Base-by-base conservation (phyloP, 1,284 basidiomycete genomes). In the Melampsora americana region DNA sequence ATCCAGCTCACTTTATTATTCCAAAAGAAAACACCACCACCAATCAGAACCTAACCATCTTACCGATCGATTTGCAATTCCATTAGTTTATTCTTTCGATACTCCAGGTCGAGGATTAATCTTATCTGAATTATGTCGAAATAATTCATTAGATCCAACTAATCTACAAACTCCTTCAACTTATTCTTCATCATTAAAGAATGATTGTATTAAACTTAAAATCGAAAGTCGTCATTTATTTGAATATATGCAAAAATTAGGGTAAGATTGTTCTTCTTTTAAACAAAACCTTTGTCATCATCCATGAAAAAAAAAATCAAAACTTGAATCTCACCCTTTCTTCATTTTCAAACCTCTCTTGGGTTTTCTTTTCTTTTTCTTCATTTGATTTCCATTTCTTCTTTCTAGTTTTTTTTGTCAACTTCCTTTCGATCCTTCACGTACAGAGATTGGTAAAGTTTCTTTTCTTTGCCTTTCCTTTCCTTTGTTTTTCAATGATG, bases 181-280 rank as follows among this genome's bases (percentile, higher is more conserved):
- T 12, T 12, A 5, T 42, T 12, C 39, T 1, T 1, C 39, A 42
- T 9, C 35, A 35, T 35, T 9, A 7, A 69, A 70, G 32, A 42
- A 59, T 61, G 53, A 70, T 59, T 70, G 68, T 61, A 70, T 70
- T 16, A 60, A 53, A 30, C 39, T 70, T 7, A 42, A 53, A 5
- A 70, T 70, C 20, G 68, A 70, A 61, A 61, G 39, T 44, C 68
- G 68, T 20, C 68, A 70, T 61, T 23, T 70, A 23, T 70, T 70
- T 62, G 68, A 70, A 61, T 70, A 70, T 42, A 70, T 70, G 68
- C 68, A 70, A n/a, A 70, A 70, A 70, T 26, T 70, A 44, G 68
- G 68, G 68, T 70, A 5, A 28, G 23, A 61, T 46, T 5, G 7
- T 6, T 18, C 20, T 44, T 12, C 28, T 11, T n/a, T n/a, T n/a